Evolutionary conservation across 768 basidiomycete genomes (phyloP).

Genomic region (Lactifluus volemus): DNA sequence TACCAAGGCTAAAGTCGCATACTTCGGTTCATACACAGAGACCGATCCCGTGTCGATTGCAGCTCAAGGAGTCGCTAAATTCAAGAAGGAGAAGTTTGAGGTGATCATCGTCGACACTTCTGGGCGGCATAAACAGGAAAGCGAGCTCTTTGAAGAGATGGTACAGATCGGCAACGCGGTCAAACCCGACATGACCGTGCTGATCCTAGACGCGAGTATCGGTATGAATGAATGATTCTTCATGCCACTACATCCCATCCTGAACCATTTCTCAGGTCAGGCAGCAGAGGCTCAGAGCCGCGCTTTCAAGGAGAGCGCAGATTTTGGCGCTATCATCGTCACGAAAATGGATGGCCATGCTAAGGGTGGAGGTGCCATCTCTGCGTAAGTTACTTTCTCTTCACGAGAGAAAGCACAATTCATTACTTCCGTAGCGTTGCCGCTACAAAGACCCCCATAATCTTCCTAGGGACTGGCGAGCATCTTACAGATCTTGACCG

Average conservation of each 20-base stretch:
- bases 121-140: slow-evolving; percentile 94
- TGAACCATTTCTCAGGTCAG: slow-evolving; percentile 47
- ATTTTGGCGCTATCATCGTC: slow-evolving; percentile 98
- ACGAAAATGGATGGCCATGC: slow-evolving; percentile 99
- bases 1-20: slow-evolving; percentile 96
- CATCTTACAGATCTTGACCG: slow-evolving; percentile 95
- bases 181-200: slow-evolving; percentile 91
- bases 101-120: slow-evolving; percentile 99
- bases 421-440: slow-evolving; percentile 59
- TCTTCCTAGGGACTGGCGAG: slow-evolving; percentile 96
- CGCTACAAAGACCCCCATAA: slow-evolving; percentile 97
- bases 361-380: slow-evolving; percentile 98
- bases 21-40: slow-evolving; percentile 98
- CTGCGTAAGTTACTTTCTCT: slow-evolving; percentile 64
- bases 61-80: slow-evolving; percentile 89
- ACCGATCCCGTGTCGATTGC: slow-evolving; percentile 96
- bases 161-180: slow-evolving; percentile 91
- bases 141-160: slow-evolving; percentile 97
- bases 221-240: slow-evolving; percentile 34
- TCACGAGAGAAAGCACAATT: neutral
- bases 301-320: slow-evolving; percentile 95
- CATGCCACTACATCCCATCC: neutral
- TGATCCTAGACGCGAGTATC: slow-evolving; percentile 95
- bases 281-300: slow-evolving; percentile 94
- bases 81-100: slow-evolving; percentile 97